These are phyloP conservation scores for Xylaria palmicola DNA, from an alignment of 495 filamentous ascomycete genomes.

Conservation along the genomic window DNA sequence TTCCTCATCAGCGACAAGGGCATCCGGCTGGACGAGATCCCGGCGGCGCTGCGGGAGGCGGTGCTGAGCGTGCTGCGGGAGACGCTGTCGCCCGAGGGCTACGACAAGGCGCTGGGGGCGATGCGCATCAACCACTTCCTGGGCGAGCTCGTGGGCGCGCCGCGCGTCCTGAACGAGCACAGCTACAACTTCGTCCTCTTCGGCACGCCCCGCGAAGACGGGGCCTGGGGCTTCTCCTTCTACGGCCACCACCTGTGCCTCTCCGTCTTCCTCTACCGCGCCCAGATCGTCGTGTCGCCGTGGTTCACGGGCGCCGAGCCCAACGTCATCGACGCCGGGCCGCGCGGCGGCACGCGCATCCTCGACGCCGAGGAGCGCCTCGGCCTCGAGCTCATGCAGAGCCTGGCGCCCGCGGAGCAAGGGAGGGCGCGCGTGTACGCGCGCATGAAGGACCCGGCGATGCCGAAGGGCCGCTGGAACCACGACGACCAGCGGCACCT, in stretches of 20 bases:
- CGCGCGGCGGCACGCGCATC: constrained; percentile 58
- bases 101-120: constrained; percentile 64
- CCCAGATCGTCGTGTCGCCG: constrained; percentile 63
- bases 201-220: constrained; percentile 53
- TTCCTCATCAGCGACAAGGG: constrained; percentile 63
- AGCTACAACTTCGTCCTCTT: constrained; percentile 71
- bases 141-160: constrained; percentile 61
- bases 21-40: constrained; percentile 62
- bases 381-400: constrained; percentile 67
- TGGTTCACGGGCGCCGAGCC: constrained; percentile 79
- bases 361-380: constrained; percentile 63
- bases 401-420: constrained; percentile 48
- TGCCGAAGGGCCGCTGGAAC: constrained; percentile 72
- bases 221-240: constrained; percentile 70
- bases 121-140: constrained; percentile 81
- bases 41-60: constrained; percentile 39
- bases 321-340: constrained; percentile 66
- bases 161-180: constrained; percentile 66
- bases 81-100: constrained; percentile 66
- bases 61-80: constrained; percentile 54
- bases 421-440: constrained; percentile 55
- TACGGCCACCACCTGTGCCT: constrained; percentile 78
- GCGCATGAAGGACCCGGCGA: constrained; percentile 55
- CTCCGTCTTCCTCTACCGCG: constrained; percentile 60
- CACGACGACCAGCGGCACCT: constrained; percentile 71